phyloP scores from a whole-genome alignment of 2,329 filamentous ascomycete genomes.

The Raffaelea deltoideospora region DNA sequence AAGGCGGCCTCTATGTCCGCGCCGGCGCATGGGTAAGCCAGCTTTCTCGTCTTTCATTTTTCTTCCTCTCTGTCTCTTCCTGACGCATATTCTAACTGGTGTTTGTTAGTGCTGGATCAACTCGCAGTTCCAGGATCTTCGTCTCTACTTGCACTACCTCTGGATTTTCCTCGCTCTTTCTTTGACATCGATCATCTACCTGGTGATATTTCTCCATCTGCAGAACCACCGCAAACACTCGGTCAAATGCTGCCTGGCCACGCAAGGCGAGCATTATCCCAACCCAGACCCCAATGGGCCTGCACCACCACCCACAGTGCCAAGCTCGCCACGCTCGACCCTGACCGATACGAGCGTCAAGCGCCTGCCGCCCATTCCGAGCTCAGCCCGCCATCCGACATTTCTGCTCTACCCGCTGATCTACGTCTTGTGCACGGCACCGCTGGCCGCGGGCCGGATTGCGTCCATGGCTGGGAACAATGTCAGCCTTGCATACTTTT shows the following conservation, averaged over 20 bases:
- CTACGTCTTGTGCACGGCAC: slow-evolving; percentile 54
- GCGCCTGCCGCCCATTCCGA: slow-evolving; percentile 13
- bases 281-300: slow-evolving; percentile 11
- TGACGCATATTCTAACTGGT: too few relatives aligned
- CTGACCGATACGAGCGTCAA: slow-evolving; percentile 11
- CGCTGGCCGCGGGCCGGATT: slow-evolving; percentile 49
- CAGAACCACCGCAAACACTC: slow-evolving; percentile 15
- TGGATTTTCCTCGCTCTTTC: slow-evolving; percentile 39
- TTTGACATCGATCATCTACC: slow-evolving; percentile 23
- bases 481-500: slow-evolving; percentile 39
- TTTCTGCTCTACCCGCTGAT: slow-evolving; percentile 55
- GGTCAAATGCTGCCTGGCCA: slow-evolving; percentile 1
- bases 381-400: slow-evolving; percentile 27
- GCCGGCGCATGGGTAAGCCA: slow-evolving; percentile 44
- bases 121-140: slow-evolving; percentile 32
- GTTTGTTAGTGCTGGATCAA: slow-evolving; percentile 52
- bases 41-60: slow-evolving; percentile 3
- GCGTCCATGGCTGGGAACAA: slow-evolving; percentile 40
- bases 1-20: slow-evolving; percentile 42
- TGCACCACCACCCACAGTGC: slow-evolving; percentile 2
- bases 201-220: slow-evolving; percentile 23
- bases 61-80: slow-evolving; percentile 1
- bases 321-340: slow-evolving; percentile 11
- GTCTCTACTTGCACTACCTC: slow-evolving; percentile 47
- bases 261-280: slow-evolving; percentile 8